Evolutionary conservation across 208 protist species (phyloP), one percentile per base, ranked within the genome.

Genomic region (Leishmania martiniquensis): DNA sequence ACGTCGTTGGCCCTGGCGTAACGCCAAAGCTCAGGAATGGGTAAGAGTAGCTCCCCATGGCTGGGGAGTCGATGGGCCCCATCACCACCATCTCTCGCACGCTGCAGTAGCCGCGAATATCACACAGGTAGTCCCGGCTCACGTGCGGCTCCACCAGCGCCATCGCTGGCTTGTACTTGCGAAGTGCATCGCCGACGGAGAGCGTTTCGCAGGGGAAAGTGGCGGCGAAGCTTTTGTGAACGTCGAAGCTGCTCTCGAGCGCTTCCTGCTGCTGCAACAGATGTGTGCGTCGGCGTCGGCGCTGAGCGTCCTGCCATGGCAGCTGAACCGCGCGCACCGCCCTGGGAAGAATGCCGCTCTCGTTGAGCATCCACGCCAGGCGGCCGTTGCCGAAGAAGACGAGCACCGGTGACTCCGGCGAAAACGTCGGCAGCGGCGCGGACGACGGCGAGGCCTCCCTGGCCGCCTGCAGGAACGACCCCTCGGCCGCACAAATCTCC

Each of bases 341-440:
- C 15, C 15, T 29, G 25, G 84, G 75, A 37, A 87, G 74, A 42
- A 91, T 52, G 1, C 81, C 81, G 7, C 76, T 85, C 39, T 90
- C 83, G 72, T 93, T 89, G 6, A 96, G 78, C 51, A 85, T 68
- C 76, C 83, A 92, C 5, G 90, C 81, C 22, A 96, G 79, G 0
- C 92, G 89, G 0, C 92, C 92, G 78, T 93, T 93, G 42, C 86
- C 88, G 51, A 96, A 96, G 73, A 92, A 86, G 65, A 72, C 85
- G 42, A 96, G 49, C 6, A 96, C 79, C 2, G 92, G 90, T 12
- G 87, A 87, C 42, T 87, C 84, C 7, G 65, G 15, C 7, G 86
- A 75, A 70, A 86, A 90, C 32, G 80, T 73, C 9, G 69, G 66
- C 37, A n/a, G 22, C 44, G 63, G 34, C 20, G 63, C 42, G 20